phyloP scores from a whole-genome alignment of 345 rosid species.

The Syzygium jambos region DNA sequence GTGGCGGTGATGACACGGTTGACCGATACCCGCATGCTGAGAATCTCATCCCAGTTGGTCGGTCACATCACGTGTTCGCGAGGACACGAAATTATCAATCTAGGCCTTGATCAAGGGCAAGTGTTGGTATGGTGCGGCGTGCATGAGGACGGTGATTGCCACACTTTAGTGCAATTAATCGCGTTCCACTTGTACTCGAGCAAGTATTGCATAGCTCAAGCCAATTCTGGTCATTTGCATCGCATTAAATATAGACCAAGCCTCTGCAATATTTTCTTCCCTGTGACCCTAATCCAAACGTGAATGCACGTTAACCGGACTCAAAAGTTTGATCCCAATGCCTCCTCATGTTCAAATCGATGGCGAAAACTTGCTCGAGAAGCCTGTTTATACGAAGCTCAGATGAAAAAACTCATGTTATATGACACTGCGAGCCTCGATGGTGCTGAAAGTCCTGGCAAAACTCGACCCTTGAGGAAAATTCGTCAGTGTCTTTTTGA shows the following conservation, averaged over 20 bases:
- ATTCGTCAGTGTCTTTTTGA: background rate
- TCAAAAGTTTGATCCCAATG: background rate
- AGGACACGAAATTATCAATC: fast-evolving
- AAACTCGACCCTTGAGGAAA: background rate
- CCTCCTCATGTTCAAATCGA: background rate
- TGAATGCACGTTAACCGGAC: background rate
- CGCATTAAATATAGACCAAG: background rate
- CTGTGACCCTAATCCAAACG: background rate
- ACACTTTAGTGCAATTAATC: background rate
- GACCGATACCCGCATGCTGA: too few relatives aligned
- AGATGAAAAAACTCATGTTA: background rate
- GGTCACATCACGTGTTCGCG: background rate
- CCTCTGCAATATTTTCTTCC: background rate
- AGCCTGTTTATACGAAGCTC: background rate
- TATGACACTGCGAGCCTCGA: background rate
- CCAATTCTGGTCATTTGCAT: background rate
- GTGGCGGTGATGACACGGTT: background rate
- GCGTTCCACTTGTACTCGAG: background rate
- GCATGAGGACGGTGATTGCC: background rate
- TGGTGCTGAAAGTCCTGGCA: background rate
- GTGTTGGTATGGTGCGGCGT: background rate
- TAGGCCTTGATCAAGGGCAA: background rate
- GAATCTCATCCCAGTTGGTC: fast-evolving
- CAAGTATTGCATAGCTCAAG: background rate
- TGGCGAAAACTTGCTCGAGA: background rate